Base-by-base conservation (phyloP, 2,329 filamentous ascomycete genomes). In the Rhinocladiella mackenziei region DNA sequence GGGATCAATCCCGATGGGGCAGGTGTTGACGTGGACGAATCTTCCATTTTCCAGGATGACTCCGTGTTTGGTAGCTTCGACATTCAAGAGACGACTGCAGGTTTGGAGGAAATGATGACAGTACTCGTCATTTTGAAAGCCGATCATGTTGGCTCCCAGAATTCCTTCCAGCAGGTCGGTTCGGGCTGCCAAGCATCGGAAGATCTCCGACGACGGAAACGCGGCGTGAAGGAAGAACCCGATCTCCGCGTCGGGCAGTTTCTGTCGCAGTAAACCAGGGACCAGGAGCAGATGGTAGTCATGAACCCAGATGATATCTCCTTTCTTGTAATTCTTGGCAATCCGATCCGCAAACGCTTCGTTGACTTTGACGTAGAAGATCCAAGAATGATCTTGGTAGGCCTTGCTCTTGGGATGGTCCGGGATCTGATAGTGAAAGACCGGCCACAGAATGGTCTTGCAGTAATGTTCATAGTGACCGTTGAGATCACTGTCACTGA, bases 371-470 rank as follows among this genome's bases (percentile, higher is more conserved):
- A 89, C 84, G 59, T 97, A 97, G 70, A 87, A 94, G 56, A 89
- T 78, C 88, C 89, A 97, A 0, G 89, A 96, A 66, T 97, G 89
- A 57, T 97, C 91, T 64, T 94, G 85, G 64, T 95, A 97, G 0
- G 91, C 91, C 65, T 97, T 97, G 78, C 89, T 96, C 74, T 95
- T 95, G 18, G 91, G 91, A 62, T 94, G 94, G 62, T 97, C 92
- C 0, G 91, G 92, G 48, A 97, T 94, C 66, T 96, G 89, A 65
- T 97, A 97, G 67, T 97, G 89, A 66, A 97, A 94, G 48, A 96
- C 89, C 1, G 91, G 91, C 91, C 91, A 97, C 5, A 97, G 74
- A 43, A 97, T 95, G 61, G 91, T 88, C 71, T 97, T 97, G 81
- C 89, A 96, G 63, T 92, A 97, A 66, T 96, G 89, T 9, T 84